Evolutionary conservation across 1,284 basidiomycete species (phyloP), one percentile per base, ranked within the genome.

Genomic region (Pseudozyma sp.): DNA sequence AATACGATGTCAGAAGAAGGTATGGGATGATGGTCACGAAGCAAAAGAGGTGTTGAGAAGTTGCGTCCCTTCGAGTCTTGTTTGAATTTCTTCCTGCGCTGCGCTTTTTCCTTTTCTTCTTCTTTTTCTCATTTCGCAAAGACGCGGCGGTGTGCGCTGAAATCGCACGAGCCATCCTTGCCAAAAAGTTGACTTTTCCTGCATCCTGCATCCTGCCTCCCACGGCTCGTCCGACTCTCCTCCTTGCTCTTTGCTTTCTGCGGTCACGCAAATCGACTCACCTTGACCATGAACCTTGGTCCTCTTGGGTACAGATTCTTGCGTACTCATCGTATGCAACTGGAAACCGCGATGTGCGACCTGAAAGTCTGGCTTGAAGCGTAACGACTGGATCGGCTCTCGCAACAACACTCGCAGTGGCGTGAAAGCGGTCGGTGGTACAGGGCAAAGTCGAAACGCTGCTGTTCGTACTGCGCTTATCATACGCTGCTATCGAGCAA

Each of bases 201-300:
- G 1, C 24, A 9, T 37, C 35, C 4, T 37, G 10, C 35, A 9
- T 37, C 35, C 4, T 37, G 10, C 35, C 35, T 37, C 35, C 35
- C 1, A 14, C 35, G 14, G 1, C 35, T 37, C 4, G 2, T 10
- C 10, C 13, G n/a, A 42, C 40, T n/a, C 50, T 43, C 6, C 14
- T 5, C 8, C 7, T 49, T 19, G 11, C 16, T 34, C 17, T 49
- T 11, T 34, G 47, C 47, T 17, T 37, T 37, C 14, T 37, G 35
- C 9, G 14, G 2, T 14, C n/a, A 24, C 14, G 19, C 30, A 10
- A 47, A 5, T 14, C 33, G 14, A 60, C 68, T 65, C 46, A 70
- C 68, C 68, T 61, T 70, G 68, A 29, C 57, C 57, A 48, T 65
- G 57, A 8, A 54, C 46, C 54, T 65, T 70, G 35, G 30, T 14